phyloP scores from a whole-genome alignment of 257 asterid genomes.

The Petrea volubilis region DNA sequence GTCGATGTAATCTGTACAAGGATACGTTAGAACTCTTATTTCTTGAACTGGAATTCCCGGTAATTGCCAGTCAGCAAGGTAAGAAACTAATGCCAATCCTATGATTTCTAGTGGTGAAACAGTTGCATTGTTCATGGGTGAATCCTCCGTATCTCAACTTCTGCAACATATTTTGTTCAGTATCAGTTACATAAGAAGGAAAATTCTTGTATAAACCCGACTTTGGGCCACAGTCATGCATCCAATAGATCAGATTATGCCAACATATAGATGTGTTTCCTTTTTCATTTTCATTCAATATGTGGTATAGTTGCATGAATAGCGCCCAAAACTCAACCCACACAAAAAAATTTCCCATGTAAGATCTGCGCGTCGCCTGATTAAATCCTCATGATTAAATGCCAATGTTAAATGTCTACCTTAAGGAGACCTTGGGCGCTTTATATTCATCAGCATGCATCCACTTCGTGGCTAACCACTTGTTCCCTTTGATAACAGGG shows the following conservation, averaged over 20 bases:
- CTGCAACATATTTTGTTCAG: conserved; percentile 24
- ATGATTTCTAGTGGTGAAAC: not conserved
- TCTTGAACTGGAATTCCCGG: not conserved
- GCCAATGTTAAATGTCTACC: conserved; percentile 21
- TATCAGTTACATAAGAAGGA: not conserved
- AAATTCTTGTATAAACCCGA: too few relatives aligned
- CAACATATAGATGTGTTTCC: too few relatives aligned
- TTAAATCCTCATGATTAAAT: not conserved
- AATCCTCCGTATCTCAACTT: conserved; percentile 16
- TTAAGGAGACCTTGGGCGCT: conserved; percentile 23
- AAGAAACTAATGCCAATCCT: conserved; percentile 7
- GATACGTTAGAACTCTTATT: not conserved
- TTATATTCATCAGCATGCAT: conserved; percentile 55
- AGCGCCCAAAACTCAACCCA: too few relatives aligned
- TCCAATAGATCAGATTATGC: too few relatives aligned
- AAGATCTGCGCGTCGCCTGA: too few relatives aligned
- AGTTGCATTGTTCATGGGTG: not conserved
- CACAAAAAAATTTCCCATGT: too few relatives aligned
- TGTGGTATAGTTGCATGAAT: too few relatives aligned
- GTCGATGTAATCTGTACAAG: conserved; percentile 13
- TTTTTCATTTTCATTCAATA: too few relatives aligned
- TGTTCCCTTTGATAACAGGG: conserved; percentile 60
- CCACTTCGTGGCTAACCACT: conserved; percentile 70
- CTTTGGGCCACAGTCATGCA: too few relatives aligned
- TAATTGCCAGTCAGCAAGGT: conserved; percentile 11